Base-by-base conservation (phyloP, 441 rosid species). In the Pelargonium cotyledonis region DNA sequence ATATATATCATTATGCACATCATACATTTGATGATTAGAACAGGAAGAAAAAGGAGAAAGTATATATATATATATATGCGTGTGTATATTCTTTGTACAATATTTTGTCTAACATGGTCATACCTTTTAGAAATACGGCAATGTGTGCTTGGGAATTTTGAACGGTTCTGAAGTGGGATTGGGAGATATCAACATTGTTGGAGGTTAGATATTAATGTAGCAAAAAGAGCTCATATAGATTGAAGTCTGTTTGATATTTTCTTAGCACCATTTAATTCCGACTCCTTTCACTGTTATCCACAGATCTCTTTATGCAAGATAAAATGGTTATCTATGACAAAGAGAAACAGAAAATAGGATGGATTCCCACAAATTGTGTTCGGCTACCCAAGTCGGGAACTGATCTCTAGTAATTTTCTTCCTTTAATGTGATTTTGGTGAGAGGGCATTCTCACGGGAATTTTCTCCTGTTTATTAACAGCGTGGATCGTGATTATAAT, bases 141-240 rank as follows among this genome's bases (percentile, higher is more conserved):
- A 85, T 75, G 87, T 74, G 18, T 88, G 94, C 80, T 73, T 88
- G 68, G 94, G 91, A 57, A 80, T 86, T 67, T 63, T 88, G 73
- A 78, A 75, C 14, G 87, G 88, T 21, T 11, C 79, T 12, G 84
- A 83, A 78, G 70, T 53, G 5, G 85, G 79, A 70, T 74, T 88
- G 4, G 75, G 70, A 26, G 35, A 66, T 49, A 5, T 40, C 44
- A 80, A 78, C 41, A 0, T 83, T 7, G 49, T 83, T 8, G 86
- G 86, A 74, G 84, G 86, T 80, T 68, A 49, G 14, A 62, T n/a
- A 15, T 9, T 16, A 44, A 35, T 49, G 4, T 19, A 19, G 29
- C 12, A 7, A 5, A 63, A 23, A 3, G 26, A 26, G 31, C 31
- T 26, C 12, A 40, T 57, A 5, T 35, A 10, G 9, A 38, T 18